Evolutionary conservation across 225 moss, liverwort and hornwort genomes (phyloP).

Genomic region (Polytrichum formosum): DNA sequence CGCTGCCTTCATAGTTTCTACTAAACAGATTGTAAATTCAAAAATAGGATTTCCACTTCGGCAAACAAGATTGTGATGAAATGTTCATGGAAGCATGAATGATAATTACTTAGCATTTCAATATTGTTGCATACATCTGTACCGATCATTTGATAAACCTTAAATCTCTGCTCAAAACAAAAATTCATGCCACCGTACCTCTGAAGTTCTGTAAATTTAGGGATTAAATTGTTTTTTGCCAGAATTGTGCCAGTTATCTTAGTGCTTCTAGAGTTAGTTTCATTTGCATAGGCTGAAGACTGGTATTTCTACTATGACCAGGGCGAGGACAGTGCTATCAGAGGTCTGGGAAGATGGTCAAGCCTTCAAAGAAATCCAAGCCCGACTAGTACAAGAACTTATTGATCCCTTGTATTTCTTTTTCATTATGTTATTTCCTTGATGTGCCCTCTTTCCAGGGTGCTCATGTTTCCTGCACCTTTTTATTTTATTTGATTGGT

Average conservation of each 20-base stretch:
- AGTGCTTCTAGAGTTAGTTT: conserved; percentile 8
- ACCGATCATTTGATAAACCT: too few species aligned
- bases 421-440: conserved; percentile 1
- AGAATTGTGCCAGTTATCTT: too few species aligned
- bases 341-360: conserved; percentile 99
- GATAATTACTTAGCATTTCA: too few species aligned
- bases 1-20: too few species aligned
- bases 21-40: background rate
- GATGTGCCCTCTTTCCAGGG: background rate
- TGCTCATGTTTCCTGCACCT: background rate
- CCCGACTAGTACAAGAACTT: conserved; percentile 57
- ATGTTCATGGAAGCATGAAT: too few species aligned
- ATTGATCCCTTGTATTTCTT: conserved; percentile 9
- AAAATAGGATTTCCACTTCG: too few species aligned
- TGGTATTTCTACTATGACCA: conserved; percentile 27
- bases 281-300: conserved; percentile 13
- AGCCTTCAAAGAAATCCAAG: conserved; percentile 86
- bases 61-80: too few species aligned
- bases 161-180: too few species aligned
- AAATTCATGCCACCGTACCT: too few species aligned
- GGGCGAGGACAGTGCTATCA: conserved; percentile 87
- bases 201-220: too few species aligned
- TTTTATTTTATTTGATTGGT: conserved; percentile 5
- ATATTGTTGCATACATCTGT: too few species aligned
- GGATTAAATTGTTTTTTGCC: too few species aligned